Evolutionary conservation across 73 alveolate species (phyloP).

Genomic region (Halteria grandinella): DNA sequence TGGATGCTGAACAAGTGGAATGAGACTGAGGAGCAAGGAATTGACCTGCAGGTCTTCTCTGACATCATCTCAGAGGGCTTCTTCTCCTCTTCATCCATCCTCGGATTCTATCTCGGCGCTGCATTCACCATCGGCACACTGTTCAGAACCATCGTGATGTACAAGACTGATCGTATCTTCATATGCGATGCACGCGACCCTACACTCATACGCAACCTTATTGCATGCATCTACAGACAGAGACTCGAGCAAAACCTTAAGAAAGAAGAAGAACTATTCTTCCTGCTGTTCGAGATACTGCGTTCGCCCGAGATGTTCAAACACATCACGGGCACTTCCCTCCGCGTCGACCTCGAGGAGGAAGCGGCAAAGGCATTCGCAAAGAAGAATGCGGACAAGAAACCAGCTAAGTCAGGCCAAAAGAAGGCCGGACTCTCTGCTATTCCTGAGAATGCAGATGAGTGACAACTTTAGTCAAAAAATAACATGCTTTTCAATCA

Average conservation of each 20-base stretch:
- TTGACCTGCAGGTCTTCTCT: slow-evolving; percentile 19
- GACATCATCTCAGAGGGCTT: slow-evolving; percentile 34
- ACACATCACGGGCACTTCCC: slow-evolving; percentile 82
- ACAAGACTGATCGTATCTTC: slow-evolving; percentile 62
- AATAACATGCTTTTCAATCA: too few species aligned
- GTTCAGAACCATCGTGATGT: slow-evolving; percentile 44
- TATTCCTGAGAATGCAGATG: too few species aligned
- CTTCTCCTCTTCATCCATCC: slow-evolving; percentile 26
- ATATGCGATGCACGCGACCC: slow-evolving; percentile 91
- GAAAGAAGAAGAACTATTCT: slow-evolving; percentile 93
- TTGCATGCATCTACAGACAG: slow-evolving; percentile 92
- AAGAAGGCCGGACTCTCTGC: too few species aligned
- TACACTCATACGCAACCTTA: slow-evolving; percentile 80
- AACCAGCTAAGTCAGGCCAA: too few species aligned
- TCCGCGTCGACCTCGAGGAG: slow-evolving; percentile 43
- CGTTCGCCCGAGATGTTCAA: slow-evolving; percentile 96
- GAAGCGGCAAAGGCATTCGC: too few species aligned
- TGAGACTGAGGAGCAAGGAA: slow-evolving; percentile 12
- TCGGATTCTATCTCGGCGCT: slow-evolving; percentile 68
- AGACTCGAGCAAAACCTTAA: slow-evolving; percentile 82
- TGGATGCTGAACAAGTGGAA: too few species aligned
- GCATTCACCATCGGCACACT: slow-evolving; percentile 68
- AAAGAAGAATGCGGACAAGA: too few species aligned
- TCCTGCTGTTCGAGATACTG: slow-evolving; percentile 92
- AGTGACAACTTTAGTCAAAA: too few species aligned